Conservation (phyloP, 2,329 filamentous ascomycete species). For the Pyrenochaeta sp. region DNA sequence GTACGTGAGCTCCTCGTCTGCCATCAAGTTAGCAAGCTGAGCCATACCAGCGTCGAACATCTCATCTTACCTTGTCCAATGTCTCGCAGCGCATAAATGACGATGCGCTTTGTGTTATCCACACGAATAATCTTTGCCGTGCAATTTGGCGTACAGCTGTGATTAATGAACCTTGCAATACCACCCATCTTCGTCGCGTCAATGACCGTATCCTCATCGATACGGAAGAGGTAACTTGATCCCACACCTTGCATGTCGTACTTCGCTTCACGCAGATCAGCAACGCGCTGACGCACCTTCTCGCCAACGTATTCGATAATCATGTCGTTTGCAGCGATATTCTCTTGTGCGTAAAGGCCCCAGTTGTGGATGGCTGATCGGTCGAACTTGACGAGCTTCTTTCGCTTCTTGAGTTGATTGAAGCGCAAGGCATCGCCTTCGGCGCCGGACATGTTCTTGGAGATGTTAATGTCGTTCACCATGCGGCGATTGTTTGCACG, state of each 20-base stretch:
- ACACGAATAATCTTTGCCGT: constrained; percentile 99
- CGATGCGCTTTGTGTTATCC: constrained; percentile 96
- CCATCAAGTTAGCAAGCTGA: constrained; percentile 36
- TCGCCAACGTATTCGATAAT: constrained; percentile 99
- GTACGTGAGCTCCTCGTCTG: constrained; percentile 98
- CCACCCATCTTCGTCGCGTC: constrained; percentile 98
- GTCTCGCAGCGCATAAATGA: constrained; percentile 96
- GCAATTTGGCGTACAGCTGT: constrained; percentile 97
- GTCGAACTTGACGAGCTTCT: constrained; percentile 98
- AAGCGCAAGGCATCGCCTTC: constrained; percentile 95
- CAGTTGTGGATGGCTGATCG: constrained; percentile 98
- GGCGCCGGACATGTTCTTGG: constrained; percentile 74
- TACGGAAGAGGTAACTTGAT: constrained; percentile 96
- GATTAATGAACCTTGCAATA: constrained; percentile 98
- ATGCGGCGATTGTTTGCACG: constrained; percentile 95
- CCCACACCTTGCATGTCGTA: constrained; percentile 97
- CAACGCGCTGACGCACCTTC: constrained; percentile 94
- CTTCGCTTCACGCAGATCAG: constrained; percentile 90
- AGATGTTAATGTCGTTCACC: constrained; percentile 92
- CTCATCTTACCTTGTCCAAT: constrained; percentile 85
- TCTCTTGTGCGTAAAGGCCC: constrained; percentile 97
- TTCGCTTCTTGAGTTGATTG: constrained; percentile 99
- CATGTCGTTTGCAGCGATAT: constrained; percentile 97
- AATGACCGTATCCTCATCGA: constrained; percentile 96
- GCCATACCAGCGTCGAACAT: constrained; percentile 1